Evolutionary conservation across 352 stramenopile species (phyloP).

Genomic region (Globisporangium paroecandrum): DNA sequence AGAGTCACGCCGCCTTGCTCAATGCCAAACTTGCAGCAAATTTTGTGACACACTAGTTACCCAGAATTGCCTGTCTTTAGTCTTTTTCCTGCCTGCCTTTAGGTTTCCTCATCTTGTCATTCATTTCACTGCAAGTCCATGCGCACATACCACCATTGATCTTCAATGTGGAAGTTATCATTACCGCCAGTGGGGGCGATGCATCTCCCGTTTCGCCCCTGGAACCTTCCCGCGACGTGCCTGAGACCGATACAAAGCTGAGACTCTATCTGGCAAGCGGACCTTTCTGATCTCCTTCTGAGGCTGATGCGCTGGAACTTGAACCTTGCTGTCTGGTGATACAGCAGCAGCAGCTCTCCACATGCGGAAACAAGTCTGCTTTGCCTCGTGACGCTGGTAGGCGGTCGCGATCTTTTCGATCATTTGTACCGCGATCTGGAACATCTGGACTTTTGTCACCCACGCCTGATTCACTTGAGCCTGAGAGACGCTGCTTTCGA

Average conservation of each 20-base stretch:
- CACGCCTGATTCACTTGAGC: conserved; percentile 1
- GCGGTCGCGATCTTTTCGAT: background rate
- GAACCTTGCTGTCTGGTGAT: background rate
- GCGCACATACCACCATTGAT: background rate
- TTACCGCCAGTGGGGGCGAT: background rate
- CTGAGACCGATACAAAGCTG: background rate
- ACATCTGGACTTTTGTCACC: background rate
- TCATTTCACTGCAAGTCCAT: too few relatives aligned
- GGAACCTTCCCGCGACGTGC: background rate
- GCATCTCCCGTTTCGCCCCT: background rate
- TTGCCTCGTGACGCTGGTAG: background rate
- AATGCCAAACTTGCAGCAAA: background rate
- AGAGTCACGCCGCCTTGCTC: background rate
- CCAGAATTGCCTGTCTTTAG: background rate
- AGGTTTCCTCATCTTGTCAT: too few relatives aligned
- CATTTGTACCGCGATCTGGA: background rate
- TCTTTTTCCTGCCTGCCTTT: background rate
- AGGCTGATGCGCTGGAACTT: background rate
- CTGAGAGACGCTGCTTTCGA: background rate
- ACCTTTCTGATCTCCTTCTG: background rate
- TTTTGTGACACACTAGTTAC: background rate
- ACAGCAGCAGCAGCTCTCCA: background rate
- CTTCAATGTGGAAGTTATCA: background rate
- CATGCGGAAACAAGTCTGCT: background rate
- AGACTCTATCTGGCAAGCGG: conserved; percentile 4